Percentiles rank a stretch among this genome's conserved stretches.
Evolutionary conservation across 345 rosid genomes (phyloP).

Genomic region (Hevea brasiliensis): DNA sequence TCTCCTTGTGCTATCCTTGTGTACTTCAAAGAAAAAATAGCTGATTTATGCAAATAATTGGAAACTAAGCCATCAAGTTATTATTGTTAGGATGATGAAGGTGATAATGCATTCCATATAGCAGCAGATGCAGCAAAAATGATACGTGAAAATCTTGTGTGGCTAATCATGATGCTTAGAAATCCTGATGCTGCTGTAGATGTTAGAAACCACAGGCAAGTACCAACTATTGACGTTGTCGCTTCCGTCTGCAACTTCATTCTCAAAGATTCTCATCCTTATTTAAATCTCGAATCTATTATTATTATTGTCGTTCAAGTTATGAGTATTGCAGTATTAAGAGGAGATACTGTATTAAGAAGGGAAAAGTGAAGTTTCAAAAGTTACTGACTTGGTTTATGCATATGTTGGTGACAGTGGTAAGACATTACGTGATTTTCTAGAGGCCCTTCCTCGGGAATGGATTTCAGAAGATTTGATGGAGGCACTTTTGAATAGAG

Average conservation of each 20-base stretch:
- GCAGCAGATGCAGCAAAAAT: conserved; percentile 96
- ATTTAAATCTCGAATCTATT: background rate
- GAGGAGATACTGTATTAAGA: conserved; percentile 1
- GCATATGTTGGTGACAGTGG: conserved; percentile 58
- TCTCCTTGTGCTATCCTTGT: background rate
- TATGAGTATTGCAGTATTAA: background rate
- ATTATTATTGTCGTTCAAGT: background rate
- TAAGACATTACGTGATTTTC: conserved; percentile 78
- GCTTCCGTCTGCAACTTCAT: conserved; percentile 5
- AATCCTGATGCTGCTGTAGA: conserved; percentile 79
- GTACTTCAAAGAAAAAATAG: background rate
- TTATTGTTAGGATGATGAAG: conserved; percentile 82
- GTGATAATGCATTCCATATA: conserved; percentile 94
- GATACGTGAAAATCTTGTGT: conserved; percentile 97
- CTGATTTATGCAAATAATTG: conserved; percentile 1
- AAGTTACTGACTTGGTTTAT: conserved; percentile 13
- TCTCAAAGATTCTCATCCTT: conserved; percentile 6
- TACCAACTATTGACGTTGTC: conserved; percentile 5
- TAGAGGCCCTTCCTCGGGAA: conserved; percentile 96
- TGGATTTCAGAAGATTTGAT: conserved; percentile 97
- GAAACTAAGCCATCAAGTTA: conserved; percentile 1
- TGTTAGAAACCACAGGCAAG: conserved; percentile 90
- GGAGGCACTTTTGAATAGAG: conserved; percentile 78
- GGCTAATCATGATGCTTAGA: conserved; percentile 87
- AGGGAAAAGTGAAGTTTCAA: background rate